Conservation (phyloP, 257 asterid species). For the Craterostigma plantagineum region DNA sequence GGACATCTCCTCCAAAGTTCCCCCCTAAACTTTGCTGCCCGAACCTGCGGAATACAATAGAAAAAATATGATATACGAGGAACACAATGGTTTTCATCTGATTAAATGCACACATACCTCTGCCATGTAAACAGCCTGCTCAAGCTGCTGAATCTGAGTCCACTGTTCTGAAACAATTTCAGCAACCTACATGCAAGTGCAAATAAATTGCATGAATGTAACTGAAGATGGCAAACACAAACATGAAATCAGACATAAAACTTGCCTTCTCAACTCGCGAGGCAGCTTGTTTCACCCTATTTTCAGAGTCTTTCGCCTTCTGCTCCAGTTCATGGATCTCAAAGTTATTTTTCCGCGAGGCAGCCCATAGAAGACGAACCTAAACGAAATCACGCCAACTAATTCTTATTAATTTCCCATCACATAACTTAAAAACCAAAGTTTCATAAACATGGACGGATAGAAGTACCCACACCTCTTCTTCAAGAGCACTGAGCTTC, state of each 20-base stretch:
- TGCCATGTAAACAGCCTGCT: constrained; percentile 82
- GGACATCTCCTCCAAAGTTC: constrained; percentile 50
- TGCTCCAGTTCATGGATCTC: constrained; percentile 42
- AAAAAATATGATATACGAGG: background rate
- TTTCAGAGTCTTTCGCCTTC: constrained; percentile 42
- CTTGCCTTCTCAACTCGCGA: constrained; percentile 38
- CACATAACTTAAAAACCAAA: background rate
- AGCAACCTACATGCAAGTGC: constrained; percentile 41
- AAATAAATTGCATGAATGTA: too few relatives aligned
- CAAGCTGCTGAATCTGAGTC: constrained; percentile 83
- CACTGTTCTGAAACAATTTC: constrained; percentile 70
- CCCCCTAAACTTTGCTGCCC: constrained; percentile 27
- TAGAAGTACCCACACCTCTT: constrained; percentile 26
- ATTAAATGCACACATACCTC: constrained; percentile 27
- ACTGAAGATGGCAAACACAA: too few relatives aligned
- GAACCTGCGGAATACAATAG: constrained; percentile 24
- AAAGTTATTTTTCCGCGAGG: constrained; percentile 49
- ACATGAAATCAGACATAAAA: background rate
- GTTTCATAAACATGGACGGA: background rate
- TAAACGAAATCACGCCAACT: constrained; percentile 9
- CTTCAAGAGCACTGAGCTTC: constrained; percentile 32
- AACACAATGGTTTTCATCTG: background rate
- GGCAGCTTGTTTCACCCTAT: constrained; percentile 21
- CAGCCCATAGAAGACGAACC: constrained; percentile 63
- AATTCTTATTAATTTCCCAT: background rate